Conservation (phyloP, 441 rosid genomes). For the Pelargonium australe region DNA sequence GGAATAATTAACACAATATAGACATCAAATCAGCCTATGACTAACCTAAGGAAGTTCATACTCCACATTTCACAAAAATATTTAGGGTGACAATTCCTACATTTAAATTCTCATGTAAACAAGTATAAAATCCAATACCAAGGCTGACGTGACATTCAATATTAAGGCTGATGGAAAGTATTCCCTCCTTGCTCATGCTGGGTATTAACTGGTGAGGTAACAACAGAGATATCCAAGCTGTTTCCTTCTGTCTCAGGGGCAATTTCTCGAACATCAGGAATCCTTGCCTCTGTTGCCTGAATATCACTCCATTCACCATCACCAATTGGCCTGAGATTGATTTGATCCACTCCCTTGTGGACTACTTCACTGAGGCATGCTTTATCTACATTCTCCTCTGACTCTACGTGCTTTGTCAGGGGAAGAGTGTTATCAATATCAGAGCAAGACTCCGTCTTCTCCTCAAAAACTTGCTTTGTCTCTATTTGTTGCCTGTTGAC, state of each 20-base stretch:
- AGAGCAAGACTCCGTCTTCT: slow-evolving; percentile 50
- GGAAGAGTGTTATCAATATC: slow-evolving; percentile 36
- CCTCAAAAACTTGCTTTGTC: slow-evolving; percentile 69
- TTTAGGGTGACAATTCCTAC: not conserved
- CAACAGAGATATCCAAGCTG: slow-evolving; percentile 70
- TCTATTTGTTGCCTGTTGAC: slow-evolving; percentile 64
- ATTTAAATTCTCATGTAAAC: not conserved
- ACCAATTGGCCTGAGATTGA: slow-evolving; percentile 40
- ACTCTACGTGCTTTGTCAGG: slow-evolving; percentile 61
- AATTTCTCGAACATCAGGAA: slow-evolving; percentile 76
- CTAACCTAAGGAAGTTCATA: not conserved
- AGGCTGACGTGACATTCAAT: not conserved
- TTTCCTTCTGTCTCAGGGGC: slow-evolving; percentile 48
- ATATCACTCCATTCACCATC: slow-evolving; percentile 82
- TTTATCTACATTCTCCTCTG: slow-evolving; percentile 74
- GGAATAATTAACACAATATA: no score
- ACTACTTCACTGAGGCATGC: slow-evolving; percentile 51
- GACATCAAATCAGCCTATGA: not conserved
- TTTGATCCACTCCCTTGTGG: slow-evolving; percentile 31
- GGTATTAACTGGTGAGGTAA: slow-evolving; percentile 34
- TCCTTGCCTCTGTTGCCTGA: slow-evolving; percentile 75
- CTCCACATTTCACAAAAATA: not conserved
- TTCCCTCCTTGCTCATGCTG: slow-evolving; percentile 37
- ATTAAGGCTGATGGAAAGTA: slow-evolving; percentile 55
- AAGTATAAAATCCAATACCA: not conserved